Conservation (phyloP, 2,329 filamentous ascomycete genomes). For the Cordyceps javanica region DNA sequence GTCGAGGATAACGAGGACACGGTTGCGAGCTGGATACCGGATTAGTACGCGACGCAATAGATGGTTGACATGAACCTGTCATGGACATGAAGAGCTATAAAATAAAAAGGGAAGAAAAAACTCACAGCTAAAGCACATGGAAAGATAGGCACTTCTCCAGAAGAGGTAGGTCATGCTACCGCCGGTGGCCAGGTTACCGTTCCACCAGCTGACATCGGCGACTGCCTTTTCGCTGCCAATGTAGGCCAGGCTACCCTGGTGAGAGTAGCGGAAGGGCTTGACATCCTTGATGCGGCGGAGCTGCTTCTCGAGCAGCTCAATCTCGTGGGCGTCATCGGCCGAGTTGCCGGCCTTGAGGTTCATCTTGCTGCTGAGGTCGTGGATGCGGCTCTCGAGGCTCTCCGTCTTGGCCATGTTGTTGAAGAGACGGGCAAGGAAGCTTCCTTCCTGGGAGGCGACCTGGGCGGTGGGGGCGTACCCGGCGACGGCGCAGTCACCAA, state of each 20-base stretch:
- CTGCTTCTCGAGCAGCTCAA: constrained; percentile 80
- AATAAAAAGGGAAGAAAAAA: constrained; percentile 24
- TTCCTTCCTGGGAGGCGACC: constrained; percentile 91
- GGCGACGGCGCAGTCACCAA: constrained; percentile 94
- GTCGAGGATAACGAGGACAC: constrained; percentile 85
- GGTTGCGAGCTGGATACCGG: constrained; percentile 67
- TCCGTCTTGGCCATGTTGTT: constrained; percentile 99
- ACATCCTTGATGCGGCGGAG: constrained; percentile 87
- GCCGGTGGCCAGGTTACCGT: constrained; percentile 90
- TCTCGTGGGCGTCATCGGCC: constrained; percentile 65
- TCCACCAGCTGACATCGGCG: constrained; percentile 94
- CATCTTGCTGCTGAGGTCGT: constrained; percentile 56
- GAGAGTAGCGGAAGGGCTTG: constrained; percentile 96
- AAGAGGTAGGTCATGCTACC: constrained; percentile 95
- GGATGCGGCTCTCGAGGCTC: constrained; percentile 68
- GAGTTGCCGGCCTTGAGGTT: constrained; percentile 58
- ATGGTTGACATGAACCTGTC: not conserved
- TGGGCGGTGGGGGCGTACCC: constrained; percentile 97
- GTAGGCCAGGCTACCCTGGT: constrained; percentile 94
- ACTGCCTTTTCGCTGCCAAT: constrained; percentile 98
- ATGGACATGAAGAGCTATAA: not conserved
- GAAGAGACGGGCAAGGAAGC: constrained; percentile 90
- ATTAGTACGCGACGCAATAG: constrained; percentile 21
- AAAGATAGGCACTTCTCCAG: constrained; percentile 96
- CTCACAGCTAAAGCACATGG: constrained; percentile 99